A percentile compares a stretch with the other conserved stretches of the same genome.
phyloP scores from a whole-genome alignment of 2,329 filamentous ascomycete species.

The Paecilomyces formosus region DNA sequence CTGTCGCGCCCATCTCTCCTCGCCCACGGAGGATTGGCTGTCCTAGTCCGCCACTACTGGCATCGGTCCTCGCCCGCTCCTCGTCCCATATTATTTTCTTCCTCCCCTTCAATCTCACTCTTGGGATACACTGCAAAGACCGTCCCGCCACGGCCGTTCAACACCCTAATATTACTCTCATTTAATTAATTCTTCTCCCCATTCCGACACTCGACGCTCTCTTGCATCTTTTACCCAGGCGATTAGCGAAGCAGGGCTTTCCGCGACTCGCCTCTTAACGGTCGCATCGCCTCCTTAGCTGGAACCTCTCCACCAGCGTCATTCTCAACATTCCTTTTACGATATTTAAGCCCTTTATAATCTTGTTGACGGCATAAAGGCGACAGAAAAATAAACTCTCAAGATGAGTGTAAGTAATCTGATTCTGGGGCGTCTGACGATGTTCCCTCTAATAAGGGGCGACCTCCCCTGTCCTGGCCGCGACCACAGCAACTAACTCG shows the following conservation, averaged over 20 bases:
- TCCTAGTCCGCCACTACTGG: neutral
- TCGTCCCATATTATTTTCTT: neutral
- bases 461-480: neutral
- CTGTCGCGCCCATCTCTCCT: neutral
- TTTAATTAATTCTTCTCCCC: neutral
- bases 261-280: neutral
- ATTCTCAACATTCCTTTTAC: neutral
- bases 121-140: neutral
- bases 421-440: neutral
- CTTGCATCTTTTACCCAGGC: conserved; percentile 7
- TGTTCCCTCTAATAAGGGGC: neutral
- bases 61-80: neutral
- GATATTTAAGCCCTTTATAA: neutral
- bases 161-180: neutral
- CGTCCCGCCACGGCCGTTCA: neutral
- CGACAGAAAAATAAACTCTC: neutral
- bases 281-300: neutral
- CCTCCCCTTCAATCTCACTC: neutral
- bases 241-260: neutral
- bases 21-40: neutral
- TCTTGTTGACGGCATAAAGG: neutral
- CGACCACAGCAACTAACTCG: neutral
- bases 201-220: neutral
- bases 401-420: conserved; percentile 9
- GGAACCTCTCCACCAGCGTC: neutral